Conservation (phyloP, 78 protist genomes). For the Dictyostelium intermedium region DNA sequence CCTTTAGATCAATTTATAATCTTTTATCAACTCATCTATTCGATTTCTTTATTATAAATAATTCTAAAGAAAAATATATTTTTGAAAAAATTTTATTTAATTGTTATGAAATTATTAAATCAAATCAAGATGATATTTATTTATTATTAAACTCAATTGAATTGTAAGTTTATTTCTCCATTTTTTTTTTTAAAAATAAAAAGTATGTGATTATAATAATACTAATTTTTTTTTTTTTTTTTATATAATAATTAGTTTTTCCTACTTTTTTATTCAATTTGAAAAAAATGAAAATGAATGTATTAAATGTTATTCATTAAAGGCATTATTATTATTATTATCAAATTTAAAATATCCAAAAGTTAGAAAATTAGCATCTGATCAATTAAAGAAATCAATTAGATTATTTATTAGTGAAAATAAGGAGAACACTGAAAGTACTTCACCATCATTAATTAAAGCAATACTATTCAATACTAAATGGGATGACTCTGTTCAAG, state of each 20-base stretch:
- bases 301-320: background rate
- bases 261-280: conserved; percentile 22
- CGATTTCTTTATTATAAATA: background rate
- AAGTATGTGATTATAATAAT: no score
- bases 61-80: background rate
- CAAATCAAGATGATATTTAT: conserved; percentile 27
- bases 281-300: background rate
- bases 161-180: background rate
- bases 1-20: conserved; percentile 18
- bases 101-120: background rate
- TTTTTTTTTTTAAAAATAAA: no score
- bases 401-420: background rate
- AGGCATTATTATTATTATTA: background rate
- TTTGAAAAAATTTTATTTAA: background rate
- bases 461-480: background rate
- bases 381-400: conserved; percentile 1
- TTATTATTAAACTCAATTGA: conserved; percentile 20
- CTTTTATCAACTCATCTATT: conserved; percentile 25
- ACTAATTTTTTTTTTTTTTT: no score
- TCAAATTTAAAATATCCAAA: conserved; percentile 32
- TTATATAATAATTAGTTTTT: background rate
- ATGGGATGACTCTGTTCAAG: conserved; percentile 16
- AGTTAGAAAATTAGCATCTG: conserved; percentile 32
- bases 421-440: background rate
- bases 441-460: background rate